phyloP scores from a whole-genome alignment of 2,329 filamentous ascomycete genomes.

The Keithomyces neogunnii region DNA sequence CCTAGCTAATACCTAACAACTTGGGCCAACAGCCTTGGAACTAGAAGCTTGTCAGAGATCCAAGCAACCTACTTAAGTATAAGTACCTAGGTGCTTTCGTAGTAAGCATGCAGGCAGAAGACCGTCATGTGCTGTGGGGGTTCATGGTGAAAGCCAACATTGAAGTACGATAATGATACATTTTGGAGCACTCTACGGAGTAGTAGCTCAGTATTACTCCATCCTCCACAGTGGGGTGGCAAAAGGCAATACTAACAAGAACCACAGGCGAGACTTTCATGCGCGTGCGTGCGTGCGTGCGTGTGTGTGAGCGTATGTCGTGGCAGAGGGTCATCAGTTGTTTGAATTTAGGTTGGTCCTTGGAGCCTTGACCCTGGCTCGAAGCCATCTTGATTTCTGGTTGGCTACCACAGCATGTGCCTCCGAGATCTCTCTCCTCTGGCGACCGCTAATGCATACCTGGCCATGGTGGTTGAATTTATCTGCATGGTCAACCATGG shows the following conservation, averaged over 20 bases:
- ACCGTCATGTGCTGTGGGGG: neutral
- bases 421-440: constrained; percentile 23
- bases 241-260: constrained; percentile 4
- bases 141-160: too few relatives aligned
- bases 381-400: constrained; percentile 12
- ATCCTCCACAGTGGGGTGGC: constrained; percentile 7
- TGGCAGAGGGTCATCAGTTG: neutral
- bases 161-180: too few relatives aligned
- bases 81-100: too few relatives aligned
- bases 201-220: neutral
- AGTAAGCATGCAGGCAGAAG: neutral
- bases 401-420: constrained; percentile 18
- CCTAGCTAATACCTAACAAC: too few relatives aligned
- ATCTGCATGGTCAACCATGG: neutral
- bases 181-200: neutral
- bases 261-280: neutral
- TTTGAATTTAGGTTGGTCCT: neutral
- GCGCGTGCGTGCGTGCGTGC: neutral
- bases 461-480: neutral
- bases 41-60: too few relatives aligned
- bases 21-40: too few relatives aligned
- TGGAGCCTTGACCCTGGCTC: neutral
- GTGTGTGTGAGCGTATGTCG: neutral
- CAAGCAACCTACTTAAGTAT: too few relatives aligned
- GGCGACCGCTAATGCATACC: constrained; percentile 26